Conservation (phyloP, 78 protist species). For the Dictyostelium capitatum region DNA sequence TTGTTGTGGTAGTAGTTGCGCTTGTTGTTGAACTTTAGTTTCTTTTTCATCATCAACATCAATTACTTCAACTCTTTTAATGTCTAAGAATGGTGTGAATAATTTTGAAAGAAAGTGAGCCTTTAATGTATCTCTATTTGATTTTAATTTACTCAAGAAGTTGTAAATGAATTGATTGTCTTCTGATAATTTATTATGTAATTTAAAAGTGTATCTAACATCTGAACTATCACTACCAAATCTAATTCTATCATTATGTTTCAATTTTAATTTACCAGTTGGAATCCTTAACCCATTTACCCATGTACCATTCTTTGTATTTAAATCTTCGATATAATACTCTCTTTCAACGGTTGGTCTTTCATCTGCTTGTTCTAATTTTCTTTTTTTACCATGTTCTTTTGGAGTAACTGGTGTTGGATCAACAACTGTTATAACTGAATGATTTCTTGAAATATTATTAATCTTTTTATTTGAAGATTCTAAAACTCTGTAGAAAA, state of each 20-base stretch:
- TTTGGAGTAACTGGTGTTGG: background rate
- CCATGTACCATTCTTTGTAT: slow-evolving; percentile 4
- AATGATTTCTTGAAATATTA: background rate
- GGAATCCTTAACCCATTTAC: background rate
- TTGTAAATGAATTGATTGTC: background rate
- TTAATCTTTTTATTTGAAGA: background rate
- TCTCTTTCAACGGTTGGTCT: background rate
- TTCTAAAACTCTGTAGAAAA: background rate
- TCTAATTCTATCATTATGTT: slow-evolving; percentile 18
- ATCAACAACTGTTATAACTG: background rate
- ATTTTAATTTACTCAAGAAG: background rate
- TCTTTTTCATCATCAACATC: no score
- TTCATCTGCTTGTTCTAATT: background rate
- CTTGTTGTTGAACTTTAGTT: no score
- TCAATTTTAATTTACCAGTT: background rate
- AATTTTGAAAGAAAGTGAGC: slow-evolving; percentile 1
- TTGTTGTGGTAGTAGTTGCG: no score
- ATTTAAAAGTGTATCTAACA: slow-evolving; percentile 19
- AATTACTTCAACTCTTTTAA: no score
- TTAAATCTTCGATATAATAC: slow-evolving; percentile 1
- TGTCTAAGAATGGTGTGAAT: slow-evolving; percentile 1
- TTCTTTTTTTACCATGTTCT: background rate
- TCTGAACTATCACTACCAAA: background rate
- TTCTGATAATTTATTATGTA: background rate
- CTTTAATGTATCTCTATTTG: background rate